A percentile compares a stretch with the other conserved stretches of the same genome.
Conservation (phyloP, 768 basidiomycete genomes). For the Lactarius sanguifluus region DNA sequence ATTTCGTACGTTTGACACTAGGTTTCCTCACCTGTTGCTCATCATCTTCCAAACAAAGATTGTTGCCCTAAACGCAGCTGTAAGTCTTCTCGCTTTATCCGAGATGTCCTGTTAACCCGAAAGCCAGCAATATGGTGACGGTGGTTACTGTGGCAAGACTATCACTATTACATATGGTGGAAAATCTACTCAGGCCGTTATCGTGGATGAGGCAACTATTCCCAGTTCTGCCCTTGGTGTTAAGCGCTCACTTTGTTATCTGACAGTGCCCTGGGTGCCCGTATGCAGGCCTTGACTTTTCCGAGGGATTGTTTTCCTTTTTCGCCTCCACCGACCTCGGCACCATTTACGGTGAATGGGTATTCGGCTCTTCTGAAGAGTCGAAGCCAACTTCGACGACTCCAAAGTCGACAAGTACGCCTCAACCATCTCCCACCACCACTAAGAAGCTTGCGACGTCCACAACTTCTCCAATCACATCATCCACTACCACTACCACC, state of each 20-base stretch:
- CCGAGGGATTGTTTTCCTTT: conserved; percentile 55
- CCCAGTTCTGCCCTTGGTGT: not conserved
- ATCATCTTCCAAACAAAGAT: conserved; percentile 39
- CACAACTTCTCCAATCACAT: not conserved
- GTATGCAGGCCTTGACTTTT: conserved; percentile 58
- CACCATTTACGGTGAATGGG: conserved; percentile 52
- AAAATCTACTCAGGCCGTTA: conserved; percentile 36
- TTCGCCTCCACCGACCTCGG: conserved; percentile 47
- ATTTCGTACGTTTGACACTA: conserved; percentile 43
- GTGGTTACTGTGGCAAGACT: conserved; percentile 36
- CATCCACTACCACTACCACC: not conserved
- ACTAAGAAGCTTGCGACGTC: not conserved
- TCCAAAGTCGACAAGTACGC: conserved; percentile 2
- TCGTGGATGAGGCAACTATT: conserved; percentile 34
- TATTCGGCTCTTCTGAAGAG: conserved; percentile 32
- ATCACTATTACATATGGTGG: conserved; percentile 41
- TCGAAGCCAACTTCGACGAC: not conserved
- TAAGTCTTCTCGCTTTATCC: not conserved
- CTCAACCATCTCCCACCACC: not conserved
- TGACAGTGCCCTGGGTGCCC: conserved; percentile 61
- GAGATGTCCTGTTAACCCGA: not conserved
- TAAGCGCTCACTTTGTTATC: not conserved
- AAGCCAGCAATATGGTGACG: conserved; percentile 32
- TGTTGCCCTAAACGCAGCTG: conserved; percentile 47
- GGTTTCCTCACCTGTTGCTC: conserved; percentile 5